These are phyloP conservation scores for Talaromyces sp. DNA, from an alignment of 2,329 filamentous ascomycete species.

Conservation along the genomic window DNA sequence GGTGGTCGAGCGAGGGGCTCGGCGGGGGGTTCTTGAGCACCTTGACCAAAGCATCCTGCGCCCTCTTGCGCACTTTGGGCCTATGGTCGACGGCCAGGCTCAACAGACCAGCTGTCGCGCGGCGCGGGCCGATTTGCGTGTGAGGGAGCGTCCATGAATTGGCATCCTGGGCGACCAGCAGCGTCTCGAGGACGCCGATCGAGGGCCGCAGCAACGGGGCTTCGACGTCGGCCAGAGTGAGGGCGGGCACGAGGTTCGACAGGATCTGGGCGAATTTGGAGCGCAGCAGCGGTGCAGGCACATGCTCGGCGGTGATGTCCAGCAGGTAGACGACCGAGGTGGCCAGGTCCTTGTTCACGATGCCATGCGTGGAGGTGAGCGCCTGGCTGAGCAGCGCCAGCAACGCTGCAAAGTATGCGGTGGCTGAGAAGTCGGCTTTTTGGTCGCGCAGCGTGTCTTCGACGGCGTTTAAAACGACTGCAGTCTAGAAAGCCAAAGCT, in stretches of 20 bases:
- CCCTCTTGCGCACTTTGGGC: constrained; percentile 89
- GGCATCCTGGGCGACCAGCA: constrained; percentile 82
- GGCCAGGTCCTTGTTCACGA: constrained; percentile 73
- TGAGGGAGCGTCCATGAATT: constrained; percentile 81
- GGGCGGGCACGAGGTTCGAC: constrained; percentile 73
- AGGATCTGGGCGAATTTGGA: constrained; percentile 95
- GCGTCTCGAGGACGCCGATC: constrained; percentile 88
- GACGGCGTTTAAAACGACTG: constrained; percentile 80
- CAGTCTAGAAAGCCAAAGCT: constrained; percentile 28
- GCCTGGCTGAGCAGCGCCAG: constrained; percentile 80
- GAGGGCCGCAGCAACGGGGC: constrained; percentile 79
- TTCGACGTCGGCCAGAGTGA: constrained; percentile 75
- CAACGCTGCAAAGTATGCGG: constrained; percentile 93
- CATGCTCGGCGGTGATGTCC: constrained; percentile 80
- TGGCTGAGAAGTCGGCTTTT: constrained; percentile 74
- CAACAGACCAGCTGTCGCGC: constrained; percentile 80
- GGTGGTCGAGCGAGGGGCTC: constrained; percentile 87
- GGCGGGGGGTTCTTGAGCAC: constrained; percentile 81
- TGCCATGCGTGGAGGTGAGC: constrained; percentile 54
- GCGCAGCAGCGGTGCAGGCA: constrained; percentile 79
- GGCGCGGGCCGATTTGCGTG: constrained; percentile 74
- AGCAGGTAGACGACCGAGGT: constrained; percentile 90
- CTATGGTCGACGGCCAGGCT: constrained; percentile 78
- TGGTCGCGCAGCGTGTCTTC: constrained; percentile 89
- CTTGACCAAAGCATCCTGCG: constrained; percentile 79